phyloP scores from a whole-genome alignment of 139 green algal genomes.

The Chlorella ohadii region DNA sequence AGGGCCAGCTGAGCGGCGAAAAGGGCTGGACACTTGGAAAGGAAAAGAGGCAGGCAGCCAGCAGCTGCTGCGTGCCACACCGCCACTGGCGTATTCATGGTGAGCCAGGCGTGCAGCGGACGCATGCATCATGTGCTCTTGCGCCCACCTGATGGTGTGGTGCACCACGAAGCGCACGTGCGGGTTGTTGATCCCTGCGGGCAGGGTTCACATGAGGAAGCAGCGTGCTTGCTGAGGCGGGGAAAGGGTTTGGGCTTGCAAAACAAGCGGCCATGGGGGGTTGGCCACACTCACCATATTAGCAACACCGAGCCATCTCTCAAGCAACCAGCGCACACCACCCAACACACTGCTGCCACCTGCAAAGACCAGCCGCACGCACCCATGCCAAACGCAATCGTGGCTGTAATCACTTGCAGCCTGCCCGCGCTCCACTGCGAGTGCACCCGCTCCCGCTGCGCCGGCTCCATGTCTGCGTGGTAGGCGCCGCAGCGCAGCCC shows the following conservation, averaged over 20 bases:
- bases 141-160: conserved; percentile 21
- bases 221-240: not conserved
- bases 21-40: no score
- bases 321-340: no score
- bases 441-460: conserved; percentile 27
- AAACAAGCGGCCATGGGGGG: no score
- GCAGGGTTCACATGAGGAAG: not conserved
- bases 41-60: not conserved
- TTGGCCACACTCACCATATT: no score
- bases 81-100: no score
- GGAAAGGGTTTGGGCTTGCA: no score
- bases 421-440: conserved; percentile 5
- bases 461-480: conserved; percentile 87
- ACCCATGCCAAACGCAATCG: conserved; percentile 88
- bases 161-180: conserved; percentile 27
- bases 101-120: no score
- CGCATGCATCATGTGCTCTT: not conserved
- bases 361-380: no score
- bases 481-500: conserved; percentile 75
- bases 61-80: no score
- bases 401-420: conserved; percentile 77
- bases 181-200: conserved; percentile 70
- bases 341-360: no score
- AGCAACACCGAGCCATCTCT: no score
- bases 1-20: no score